A percentile compares a stretch with the other conserved stretches of the same genome.
These are phyloP conservation scores for Saturnispora gosingensis DNA, from an alignment of 805 yeast genomes.

Conservation along the genomic window DNA sequence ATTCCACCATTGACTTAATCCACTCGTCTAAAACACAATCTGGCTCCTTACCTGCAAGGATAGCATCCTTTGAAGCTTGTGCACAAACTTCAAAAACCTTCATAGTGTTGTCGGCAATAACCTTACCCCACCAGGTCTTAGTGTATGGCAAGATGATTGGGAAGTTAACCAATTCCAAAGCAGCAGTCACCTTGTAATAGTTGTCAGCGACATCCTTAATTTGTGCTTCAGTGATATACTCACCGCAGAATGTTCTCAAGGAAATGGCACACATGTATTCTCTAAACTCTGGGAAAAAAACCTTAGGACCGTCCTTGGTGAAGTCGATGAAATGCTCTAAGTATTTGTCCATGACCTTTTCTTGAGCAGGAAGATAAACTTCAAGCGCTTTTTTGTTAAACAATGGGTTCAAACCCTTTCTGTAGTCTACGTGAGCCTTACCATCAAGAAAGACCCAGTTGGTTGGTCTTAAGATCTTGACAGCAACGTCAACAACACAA, in stretches of 20 bases:
- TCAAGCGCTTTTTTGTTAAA: slow-evolving; percentile 80
- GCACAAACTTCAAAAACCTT: slow-evolving; percentile 85
- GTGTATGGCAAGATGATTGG: slow-evolving; percentile 94
- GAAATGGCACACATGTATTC: slow-evolving; percentile 94
- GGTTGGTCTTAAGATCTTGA: slow-evolving; percentile 84
- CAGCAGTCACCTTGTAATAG: slow-evolving; percentile 87
- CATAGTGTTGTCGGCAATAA: slow-evolving; percentile 91
- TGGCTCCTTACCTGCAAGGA: slow-evolving; percentile 69
- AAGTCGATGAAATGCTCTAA: slow-evolving; percentile 52
- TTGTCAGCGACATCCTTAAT: slow-evolving; percentile 84
- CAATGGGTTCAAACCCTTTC: slow-evolving; percentile 81
- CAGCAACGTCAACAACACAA: slow-evolving; percentile 96
- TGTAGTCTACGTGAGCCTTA: slow-evolving; percentile 87
- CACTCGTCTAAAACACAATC: slow-evolving; percentile 93
- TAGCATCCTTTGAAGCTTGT: slow-evolving; percentile 71
- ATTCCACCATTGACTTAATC: slow-evolving; percentile 66
- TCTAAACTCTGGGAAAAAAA: slow-evolving; percentile 89
- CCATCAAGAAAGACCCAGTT: slow-evolving; percentile 99
- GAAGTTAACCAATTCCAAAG: slow-evolving; percentile 93
- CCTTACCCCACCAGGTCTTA: slow-evolving; percentile 96
- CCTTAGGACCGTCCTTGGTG: slow-evolving; percentile 51
- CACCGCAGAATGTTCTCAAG: slow-evolving; percentile 90
- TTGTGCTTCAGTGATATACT: slow-evolving; percentile 86
- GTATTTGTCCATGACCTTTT: slow-evolving; percentile 75
- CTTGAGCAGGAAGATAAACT: slow-evolving; percentile 77